Base-by-base conservation (phyloP, 2,329 filamentous ascomycete genomes). In the Hymenoscyphus albidus region DNA sequence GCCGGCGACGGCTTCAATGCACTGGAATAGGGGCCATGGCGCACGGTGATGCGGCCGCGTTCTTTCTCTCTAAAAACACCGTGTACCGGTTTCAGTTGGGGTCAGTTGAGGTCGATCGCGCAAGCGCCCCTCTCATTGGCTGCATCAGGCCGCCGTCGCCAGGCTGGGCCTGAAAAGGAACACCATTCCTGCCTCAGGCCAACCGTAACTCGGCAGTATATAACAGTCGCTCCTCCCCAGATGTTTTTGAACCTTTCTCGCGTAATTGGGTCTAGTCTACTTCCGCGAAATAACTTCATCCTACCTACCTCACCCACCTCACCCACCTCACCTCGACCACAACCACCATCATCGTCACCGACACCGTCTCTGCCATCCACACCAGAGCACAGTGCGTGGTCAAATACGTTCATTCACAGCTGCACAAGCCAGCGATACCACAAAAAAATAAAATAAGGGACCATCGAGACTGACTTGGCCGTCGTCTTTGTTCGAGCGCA, bases 321-420 rank as follows among this genome's bases (percentile, higher is more conserved):
- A 27, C 32, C 62, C 56, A 65, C 32, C 63, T 35, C 63, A 60
- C 35, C 56, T 31, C 44, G 59, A 38, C 35, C 18, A 14, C 51
- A 35, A 38, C 60, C 58, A 40, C 39, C 59, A 62, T 40, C 62
- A 31, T 55, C 56, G n/a, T 48, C 62, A 51, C 63, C 38, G 48
- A 55, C 62, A 42, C 32, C 63, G 44, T 62, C 63, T 54, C 61
- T 51, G 58, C 58, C 54, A 35, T 57, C 40, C 32, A 48, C 27
- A 10, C 16, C 59, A 56, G 48, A 55, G 35, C 18, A 62, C 39
- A 48, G 61, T 62, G 69, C 59, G 66, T 64, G 63, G 57, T 39
- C 48, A 54, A 14, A 68, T 70, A 70, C 72, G 68, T 72, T 71
- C 70, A 70, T 73, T 70, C 65, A 70, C 61, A 57, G 64, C 64